Base-by-base conservation (phyloP, 1,284 basidiomycete genomes). In the Sanguinoderma infundibulare region DNA sequence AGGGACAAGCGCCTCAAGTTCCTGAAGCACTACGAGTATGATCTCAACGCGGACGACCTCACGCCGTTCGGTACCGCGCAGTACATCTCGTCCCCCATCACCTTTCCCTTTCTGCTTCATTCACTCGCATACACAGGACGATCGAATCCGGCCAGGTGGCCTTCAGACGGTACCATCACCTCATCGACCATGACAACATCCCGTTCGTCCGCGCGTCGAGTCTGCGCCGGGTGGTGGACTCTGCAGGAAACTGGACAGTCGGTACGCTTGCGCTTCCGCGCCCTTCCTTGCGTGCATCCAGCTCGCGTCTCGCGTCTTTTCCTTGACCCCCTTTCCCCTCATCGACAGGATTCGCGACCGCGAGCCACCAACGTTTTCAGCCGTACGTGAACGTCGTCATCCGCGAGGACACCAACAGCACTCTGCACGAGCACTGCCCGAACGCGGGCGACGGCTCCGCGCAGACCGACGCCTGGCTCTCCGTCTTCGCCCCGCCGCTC, bases 191-290 rank as follows among this genome's bases (percentile, higher is more conserved):
- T 3, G 42, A 59, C 2, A 77, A 79, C 53, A 62, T 85, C 0
- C 86, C 89, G 0, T 95, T 94, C 62, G 81, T 91, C 0, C 80
- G 93, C 15, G 82, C 91, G 0, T 83, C 90, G 0, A 79, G 83
- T 9, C 80, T 80, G 7, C 72, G 77, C 8, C 80, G 94, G 5
- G 91, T 94, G 0, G 77, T 92, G 0, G 78, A 86, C 57, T 87
- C 87, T 5, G 89, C 90, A 0, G 77, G 75, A 2, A 92, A 91
- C 68, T 94, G 91, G 91, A 86, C 86, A 47, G 72, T 78, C 72
- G 87, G 91, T 87, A 53, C 30, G 77, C 7, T 35, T 36, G 14
- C 5, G 35, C 6, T n/a, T 5, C n/a, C 20, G n/a, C 14, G 12
- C 39, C 22, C n/a, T 9, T 20, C 30, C 20, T 35, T 35, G 4